These are phyloP conservation scores for Rhynchosporium agropyri DNA, from an alignment of 2,329 filamentous ascomycete genomes.

Conservation along the genomic window DNA sequence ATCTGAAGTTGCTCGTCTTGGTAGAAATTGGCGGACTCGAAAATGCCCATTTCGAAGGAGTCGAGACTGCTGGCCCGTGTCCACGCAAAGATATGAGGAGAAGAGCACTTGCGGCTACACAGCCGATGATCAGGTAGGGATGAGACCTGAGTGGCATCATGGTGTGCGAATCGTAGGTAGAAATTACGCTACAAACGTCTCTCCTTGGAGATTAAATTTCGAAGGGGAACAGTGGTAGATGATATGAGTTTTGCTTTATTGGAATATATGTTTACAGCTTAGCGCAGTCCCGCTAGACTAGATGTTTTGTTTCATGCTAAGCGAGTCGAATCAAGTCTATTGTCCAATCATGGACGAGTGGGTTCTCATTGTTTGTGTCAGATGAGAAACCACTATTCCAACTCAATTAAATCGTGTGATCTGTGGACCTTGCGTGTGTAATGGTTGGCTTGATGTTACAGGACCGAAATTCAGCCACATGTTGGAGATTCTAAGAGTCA, in stretches of 20 bases:
- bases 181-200: not conserved
- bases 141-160: conserved; percentile 5
- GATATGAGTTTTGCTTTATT: not conserved
- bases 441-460: not conserved
- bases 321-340: not conserved
- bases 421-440: not conserved
- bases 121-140: conserved; percentile 4
- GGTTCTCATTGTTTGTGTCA: not conserved
- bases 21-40: not conserved
- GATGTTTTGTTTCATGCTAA: not conserved
- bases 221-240: not conserved
- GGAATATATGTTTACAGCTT: not conserved
- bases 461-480: not conserved
- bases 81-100: conserved; percentile 1
- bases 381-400: not conserved
- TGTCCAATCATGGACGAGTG: not conserved
- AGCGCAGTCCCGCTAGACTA: not conserved
- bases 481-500: not conserved
- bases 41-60: conserved; percentile 1
- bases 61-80: not conserved
- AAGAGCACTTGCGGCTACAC: not conserved
- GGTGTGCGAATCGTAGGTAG: not conserved
- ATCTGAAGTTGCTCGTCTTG: conserved; percentile 1
- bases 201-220: not conserved
- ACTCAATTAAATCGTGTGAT: not conserved